Percentiles rank a stretch among this genome's conserved stretches.
Evolutionary conservation across 2,329 filamentous ascomycete species (phyloP).

Genomic region (Phaeosphaeria sp.): DNA sequence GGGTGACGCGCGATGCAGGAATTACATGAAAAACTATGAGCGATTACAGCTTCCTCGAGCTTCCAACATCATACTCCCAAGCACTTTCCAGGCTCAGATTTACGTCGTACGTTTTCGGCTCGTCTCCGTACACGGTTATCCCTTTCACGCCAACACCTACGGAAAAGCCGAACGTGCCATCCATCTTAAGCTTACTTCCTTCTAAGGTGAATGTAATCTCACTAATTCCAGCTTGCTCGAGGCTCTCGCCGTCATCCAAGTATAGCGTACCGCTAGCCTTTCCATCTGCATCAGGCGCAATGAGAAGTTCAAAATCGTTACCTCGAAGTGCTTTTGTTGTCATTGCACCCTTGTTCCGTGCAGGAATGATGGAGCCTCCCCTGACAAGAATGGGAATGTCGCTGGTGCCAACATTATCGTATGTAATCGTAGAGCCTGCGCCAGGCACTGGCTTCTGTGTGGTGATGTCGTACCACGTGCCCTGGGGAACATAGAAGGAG

Average conservation of each 20-base stretch:
- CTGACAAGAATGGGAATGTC: conserved; percentile 69
- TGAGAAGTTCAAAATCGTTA: conserved; percentile 73
- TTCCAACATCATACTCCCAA: conserved; percentile 27
- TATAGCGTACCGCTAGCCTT: conserved; percentile 72
- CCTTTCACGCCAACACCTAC: conserved; percentile 30
- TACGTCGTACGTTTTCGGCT: conserved; percentile 27
- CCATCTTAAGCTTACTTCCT: conserved; percentile 57
- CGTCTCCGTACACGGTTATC: conserved; percentile 28
- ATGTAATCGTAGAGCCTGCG: conserved; percentile 52
- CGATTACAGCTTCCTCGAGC: conserved; percentile 8
- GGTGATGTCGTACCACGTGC: conserved; percentile 56
- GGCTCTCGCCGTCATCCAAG: conserved; percentile 75
- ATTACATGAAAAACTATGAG: neutral
- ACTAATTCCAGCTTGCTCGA: conserved; percentile 64
- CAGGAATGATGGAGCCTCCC: conserved; percentile 68
- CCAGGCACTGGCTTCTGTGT: conserved; percentile 36
- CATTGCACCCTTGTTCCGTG: conserved; percentile 62
- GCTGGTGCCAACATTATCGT: conserved; percentile 56
- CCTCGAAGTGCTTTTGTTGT: conserved; percentile 69
- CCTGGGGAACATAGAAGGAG: conserved; percentile 63
- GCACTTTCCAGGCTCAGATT: conserved; percentile 26
- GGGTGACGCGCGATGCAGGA: neutral
- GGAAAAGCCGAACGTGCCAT: conserved; percentile 62
- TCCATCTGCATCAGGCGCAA: conserved; percentile 69
- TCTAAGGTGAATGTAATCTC: conserved; percentile 67